phyloP scores from a whole-genome alignment of 352 stramenopile genomes.

The Globisporangium paroecandrum region DNA sequence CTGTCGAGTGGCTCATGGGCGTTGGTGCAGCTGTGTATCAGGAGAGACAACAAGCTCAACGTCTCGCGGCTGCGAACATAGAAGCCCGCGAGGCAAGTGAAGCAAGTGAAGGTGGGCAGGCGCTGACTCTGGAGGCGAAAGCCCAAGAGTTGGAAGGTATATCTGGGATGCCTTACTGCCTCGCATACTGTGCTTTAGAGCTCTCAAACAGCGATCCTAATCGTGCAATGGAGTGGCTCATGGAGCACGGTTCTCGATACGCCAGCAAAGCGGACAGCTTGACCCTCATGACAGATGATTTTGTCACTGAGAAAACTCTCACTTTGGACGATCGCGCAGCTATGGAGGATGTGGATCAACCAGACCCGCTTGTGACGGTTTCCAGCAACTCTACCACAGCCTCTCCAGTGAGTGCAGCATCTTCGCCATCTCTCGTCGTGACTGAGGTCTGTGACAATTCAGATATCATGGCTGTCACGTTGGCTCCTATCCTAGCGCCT shows the following conservation, averaged over 20 bases:
- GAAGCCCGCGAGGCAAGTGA: constrained; percentile 23
- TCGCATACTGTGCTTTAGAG: constrained; percentile 68
- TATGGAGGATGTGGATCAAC: constrained; percentile 77
- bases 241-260: constrained; percentile 75
- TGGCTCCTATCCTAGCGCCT: constrained; percentile 73
- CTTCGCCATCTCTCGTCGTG: constrained; percentile 13
- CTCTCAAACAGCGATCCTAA: constrained; percentile 80
- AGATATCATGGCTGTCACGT: constrained; percentile 73
- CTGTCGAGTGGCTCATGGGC: constrained; percentile 87
- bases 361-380: constrained; percentile 53
- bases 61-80: constrained; percentile 46
- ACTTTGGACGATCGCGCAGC: constrained; percentile 58
- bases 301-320: constrained; percentile 41
- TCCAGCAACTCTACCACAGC: constrained; percentile 8
- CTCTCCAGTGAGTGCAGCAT: constrained; percentile 3
- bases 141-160: constrained; percentile 72
- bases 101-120: constrained; percentile 8
- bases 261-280: constrained; percentile 48
- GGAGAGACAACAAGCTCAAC: constrained; percentile 58
- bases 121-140: constrained; percentile 51
- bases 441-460: constrained; percentile 32
- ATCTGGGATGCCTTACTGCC: constrained; percentile 63
- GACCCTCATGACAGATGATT: constrained; percentile 40
- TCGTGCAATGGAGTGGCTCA: constrained; percentile 85
- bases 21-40: constrained; percentile 66